Base-by-base conservation (phyloP, 805 yeast genomes). In the Schizosaccharomyces japonicus region DNA sequence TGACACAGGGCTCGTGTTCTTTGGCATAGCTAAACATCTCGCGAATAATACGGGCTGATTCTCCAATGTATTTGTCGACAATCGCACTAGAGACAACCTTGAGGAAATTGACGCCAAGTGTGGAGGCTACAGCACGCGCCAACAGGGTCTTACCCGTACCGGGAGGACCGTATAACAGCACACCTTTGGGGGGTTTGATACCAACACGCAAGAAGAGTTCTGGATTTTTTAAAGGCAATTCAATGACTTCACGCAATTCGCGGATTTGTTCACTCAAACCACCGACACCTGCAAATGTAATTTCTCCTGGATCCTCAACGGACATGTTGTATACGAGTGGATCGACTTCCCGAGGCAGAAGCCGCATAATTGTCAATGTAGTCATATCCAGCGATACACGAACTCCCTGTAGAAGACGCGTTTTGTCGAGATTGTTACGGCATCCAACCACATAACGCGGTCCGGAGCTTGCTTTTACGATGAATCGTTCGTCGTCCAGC, bases 281-380 rank as follows among this genome's bases (percentile, higher is more conserved):
- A 70, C 98, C 98, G 58, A 90, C 84, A 31, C 93, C 90, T 50
- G 78, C 78, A 63, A 90, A 90, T 19, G 95, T 79, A 52, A 87
- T 77, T 57, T 84, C 95, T 52, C 95, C 96, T n/a, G 95, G 94
- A 62, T 85, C 94, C 58, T 90, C 82, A 2, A 93, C 78, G 4
- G 98, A 85, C 98, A 90, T 90, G 64, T 87, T 90, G 63, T 90
- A 90, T 53, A 90, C 96, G 58, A 85, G 69, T 10, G 98, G 98
- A 64, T 90, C 98, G 46, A 93, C 96, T 63, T 90, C 98, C 58
- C 98, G 75, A 15, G 98, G 98, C 56, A 90, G 70, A 40, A 90
- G 78, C 58, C 98, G 76, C 98, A 90, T 90, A 52, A 90, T 90
- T 17, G 98, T 90, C 56, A 90, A 70, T 0, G 98, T 90, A 25